These are phyloP conservation scores for Epithemia pelagica DNA, from an alignment of 108 stramenopile genomes.

Conservation along the genomic window DNA sequence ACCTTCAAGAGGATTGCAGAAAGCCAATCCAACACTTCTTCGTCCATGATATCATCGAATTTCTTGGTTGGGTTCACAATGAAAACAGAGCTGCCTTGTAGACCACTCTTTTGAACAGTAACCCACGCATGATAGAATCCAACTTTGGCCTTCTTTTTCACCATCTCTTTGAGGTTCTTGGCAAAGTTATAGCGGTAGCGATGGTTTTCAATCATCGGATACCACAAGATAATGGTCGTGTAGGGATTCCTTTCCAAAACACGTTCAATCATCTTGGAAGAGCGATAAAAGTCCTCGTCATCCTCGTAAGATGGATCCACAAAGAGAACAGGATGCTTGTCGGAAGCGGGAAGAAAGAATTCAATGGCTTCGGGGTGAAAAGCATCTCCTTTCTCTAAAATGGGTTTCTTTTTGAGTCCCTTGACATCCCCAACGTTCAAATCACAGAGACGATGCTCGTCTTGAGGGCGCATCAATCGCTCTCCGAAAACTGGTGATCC, in stretches of 20 bases:
- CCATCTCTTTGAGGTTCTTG: slow-evolving; percentile 3
- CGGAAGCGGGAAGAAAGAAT: slow-evolving; percentile 1
- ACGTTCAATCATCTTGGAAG: neutral
- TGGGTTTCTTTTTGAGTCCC: neutral
- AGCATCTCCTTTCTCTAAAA: neutral
- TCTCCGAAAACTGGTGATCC: slow-evolving; percentile 4
- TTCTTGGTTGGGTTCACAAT: slow-evolving; percentile 7
- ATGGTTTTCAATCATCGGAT: slow-evolving; percentile 5
- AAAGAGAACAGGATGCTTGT: slow-evolving; percentile 8
- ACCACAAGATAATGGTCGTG: neutral
- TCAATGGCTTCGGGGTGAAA: slow-evolving; percentile 9
- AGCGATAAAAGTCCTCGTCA: slow-evolving; percentile 6
- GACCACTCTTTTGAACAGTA: slow-evolving; percentile 1
- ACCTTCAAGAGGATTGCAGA: slow-evolving; percentile 4
- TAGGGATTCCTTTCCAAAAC: slow-evolving; percentile 8
- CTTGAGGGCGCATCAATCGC: neutral
- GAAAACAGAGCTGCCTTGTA: slow-evolving; percentile 7
- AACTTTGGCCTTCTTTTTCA: slow-evolving; percentile 10
- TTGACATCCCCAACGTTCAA: slow-evolving; percentile 7
- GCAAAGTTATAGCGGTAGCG: slow-evolving; percentile 6
- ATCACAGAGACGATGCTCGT: slow-evolving; percentile 10
- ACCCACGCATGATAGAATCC: slow-evolving; percentile 8
- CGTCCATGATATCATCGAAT: slow-evolving; percentile 9
- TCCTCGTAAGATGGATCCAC: slow-evolving; percentile 4
- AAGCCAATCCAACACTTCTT: slow-evolving; percentile 7